Base-by-base conservation (phyloP, 2,329 filamentous ascomycete species). In the Kalaharituber pfeilii region DNA sequence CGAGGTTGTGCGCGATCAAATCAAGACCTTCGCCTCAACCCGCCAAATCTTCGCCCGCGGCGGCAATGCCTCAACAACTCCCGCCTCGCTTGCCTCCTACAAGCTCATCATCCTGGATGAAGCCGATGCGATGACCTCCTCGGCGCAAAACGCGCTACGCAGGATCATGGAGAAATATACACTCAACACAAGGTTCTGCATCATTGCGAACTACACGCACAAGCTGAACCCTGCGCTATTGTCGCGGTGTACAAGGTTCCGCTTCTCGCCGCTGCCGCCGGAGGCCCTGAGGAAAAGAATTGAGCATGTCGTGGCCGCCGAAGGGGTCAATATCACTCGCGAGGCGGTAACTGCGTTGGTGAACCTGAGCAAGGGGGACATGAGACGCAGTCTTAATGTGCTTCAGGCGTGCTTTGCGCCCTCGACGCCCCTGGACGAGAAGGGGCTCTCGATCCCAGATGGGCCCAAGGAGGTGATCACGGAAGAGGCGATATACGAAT, bases 111-210 rank as follows among this genome's bases (percentile, higher is more conserved):
- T 98, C 53, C 78, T 98, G 3, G 91, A 98, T 68, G 91, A 98
- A 72, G 91, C 91, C n/a, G 91, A 98, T 68, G 91, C 91, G 53
- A 98, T 98, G 91, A 98, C 91, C n/a, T 84, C 86, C 53, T 91
- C 89, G 0, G 91, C 91, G 5, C 91, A 98, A 70, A 98, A 98
- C 89, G 91, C 91, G 0, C 73, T 98, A 53, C 79, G 91, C 58
- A 76, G 91, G 49, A 96, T 98, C 66, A 98, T 98, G 91, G 91
- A 98, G 67, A 94, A 94, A 71, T 98, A 98, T 72, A 98, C 91
- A 0, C 85, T 85, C 57, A 98, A 98, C 71, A 95, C 91, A 2
- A 77, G 91, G 52, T 98, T 98, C 71, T 96, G 89, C 71, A 86
- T 98, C 66, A 96, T 98, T 63, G 91, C 91, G 63, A 98, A 98